Evolutionary conservation across 257 asterid genomes (phyloP).

Genomic region (Przewalskia tangutica): DNA sequence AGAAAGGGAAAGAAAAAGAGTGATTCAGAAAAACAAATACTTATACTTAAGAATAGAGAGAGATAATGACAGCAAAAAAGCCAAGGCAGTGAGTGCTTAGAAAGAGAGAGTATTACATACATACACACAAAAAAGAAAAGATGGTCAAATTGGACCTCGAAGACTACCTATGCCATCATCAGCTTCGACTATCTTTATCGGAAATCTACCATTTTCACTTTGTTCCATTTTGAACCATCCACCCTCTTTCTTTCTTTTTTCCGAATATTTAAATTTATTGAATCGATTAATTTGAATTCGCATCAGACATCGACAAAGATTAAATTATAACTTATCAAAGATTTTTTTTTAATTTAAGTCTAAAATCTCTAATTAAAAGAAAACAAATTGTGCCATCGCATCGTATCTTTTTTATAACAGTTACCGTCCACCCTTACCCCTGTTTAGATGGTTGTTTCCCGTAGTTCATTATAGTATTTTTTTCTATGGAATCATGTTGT

Average conservation of each 20-base stretch:
- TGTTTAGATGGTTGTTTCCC: no score
- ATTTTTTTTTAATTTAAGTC: background rate
- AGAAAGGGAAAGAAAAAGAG: conserved; percentile 6
- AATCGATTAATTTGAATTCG: no score
- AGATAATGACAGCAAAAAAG: conserved; percentile 81
- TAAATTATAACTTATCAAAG: no score
- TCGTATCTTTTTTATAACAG: background rate
- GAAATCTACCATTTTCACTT: conserved; percentile 51
- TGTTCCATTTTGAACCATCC: conserved; percentile 8
- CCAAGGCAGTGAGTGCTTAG: conserved; percentile 32
- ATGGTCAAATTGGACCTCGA: conserved; percentile 95
- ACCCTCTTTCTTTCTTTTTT: background rate
- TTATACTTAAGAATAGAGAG: conserved; percentile 8
- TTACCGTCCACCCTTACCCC: background rate
- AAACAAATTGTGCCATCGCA: background rate
- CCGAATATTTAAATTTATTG: background rate
- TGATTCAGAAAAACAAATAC: conserved; percentile 17
- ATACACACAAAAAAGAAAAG: conserved; percentile 34
- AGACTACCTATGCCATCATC: conserved; percentile 71
- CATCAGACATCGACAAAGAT: no score
- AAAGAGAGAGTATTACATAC: conserved; percentile 21
- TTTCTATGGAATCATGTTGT: no score
- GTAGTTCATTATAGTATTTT: no score
- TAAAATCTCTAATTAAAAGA: background rate
- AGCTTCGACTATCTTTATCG: conserved; percentile 79